phyloP scores from a whole-genome alignment of 129 eudicot species.

The Scalesia atractyloides region DNA sequence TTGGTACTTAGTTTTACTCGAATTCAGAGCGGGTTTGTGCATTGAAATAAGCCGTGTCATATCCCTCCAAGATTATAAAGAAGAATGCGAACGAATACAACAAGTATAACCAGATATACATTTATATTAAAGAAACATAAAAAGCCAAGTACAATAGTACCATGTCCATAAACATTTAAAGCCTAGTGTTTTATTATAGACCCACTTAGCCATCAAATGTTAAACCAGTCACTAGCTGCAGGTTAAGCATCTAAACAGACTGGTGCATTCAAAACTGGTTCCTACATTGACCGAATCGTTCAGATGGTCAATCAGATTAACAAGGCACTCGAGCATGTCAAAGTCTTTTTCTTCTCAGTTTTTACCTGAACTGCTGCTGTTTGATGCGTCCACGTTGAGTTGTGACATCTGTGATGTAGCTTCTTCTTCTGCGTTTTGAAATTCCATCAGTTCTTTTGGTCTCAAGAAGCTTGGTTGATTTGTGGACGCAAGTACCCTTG shows the following conservation, averaged over 20 bases:
- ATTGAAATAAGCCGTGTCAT: neutral
- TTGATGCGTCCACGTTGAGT: conserved; percentile 28
- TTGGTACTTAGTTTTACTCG: too few species aligned
- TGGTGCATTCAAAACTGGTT: conserved; percentile 29
- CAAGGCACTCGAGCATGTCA: conserved; percentile 40
- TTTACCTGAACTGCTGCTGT: conserved; percentile 35
- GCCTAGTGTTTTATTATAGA: conserved; percentile 29
- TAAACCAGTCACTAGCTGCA: conserved; percentile 39
- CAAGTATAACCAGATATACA: neutral
- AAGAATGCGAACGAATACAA: neutral
- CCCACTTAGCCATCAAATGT: conserved; percentile 27
- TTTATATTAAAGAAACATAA: neutral
- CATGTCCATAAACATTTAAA: conserved; percentile 9
- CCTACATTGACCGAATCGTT: conserved; percentile 44
- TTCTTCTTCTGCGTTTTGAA: conserved; percentile 38
- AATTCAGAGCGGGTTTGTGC: neutral
- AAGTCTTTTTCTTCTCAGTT: conserved; percentile 32
- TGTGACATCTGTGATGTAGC: conserved; percentile 4
- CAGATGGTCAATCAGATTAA: conserved; percentile 39
- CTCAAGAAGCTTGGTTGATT: conserved; percentile 66
- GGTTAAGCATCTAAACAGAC: conserved; percentile 41
- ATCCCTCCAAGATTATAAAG: neutral
- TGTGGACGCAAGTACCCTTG: conserved; percentile 65
- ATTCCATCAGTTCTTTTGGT: conserved; percentile 34
- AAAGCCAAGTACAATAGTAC: conserved; percentile 6